phyloP scores from a whole-genome alignment of 805 yeast species.

The Candida loeiensis region DNA sequence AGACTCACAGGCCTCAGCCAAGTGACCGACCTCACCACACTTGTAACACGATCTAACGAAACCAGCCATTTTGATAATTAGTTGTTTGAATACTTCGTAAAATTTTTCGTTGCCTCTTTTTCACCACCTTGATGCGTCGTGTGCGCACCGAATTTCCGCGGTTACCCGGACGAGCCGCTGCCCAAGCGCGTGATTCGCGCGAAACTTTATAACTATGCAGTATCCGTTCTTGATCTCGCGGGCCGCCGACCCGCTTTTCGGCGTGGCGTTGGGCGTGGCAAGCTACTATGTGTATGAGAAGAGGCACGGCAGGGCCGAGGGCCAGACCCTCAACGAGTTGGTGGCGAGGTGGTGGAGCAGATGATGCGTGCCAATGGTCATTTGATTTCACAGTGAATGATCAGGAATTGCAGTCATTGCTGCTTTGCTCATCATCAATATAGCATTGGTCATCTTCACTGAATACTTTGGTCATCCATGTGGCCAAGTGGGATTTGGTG shows the following conservation, averaged over 20 bases:
- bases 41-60: conserved; percentile 81
- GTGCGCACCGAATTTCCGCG: conserved; percentile 1
- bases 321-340: conserved; percentile 58
- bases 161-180: conserved; percentile 6
- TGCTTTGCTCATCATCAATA: no score
- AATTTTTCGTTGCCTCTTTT: conserved; percentile 6
- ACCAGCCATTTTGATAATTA: conserved; percentile 30
- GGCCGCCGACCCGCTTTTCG: conserved; percentile 62
- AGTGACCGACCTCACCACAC: conserved; percentile 89
- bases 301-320: conserved; percentile 53
- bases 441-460: no score
- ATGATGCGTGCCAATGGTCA: not conserved
- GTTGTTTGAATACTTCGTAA: conserved; percentile 6
- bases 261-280: conserved; percentile 55
- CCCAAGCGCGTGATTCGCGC: not conserved
- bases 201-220: conserved; percentile 21
- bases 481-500: no score
- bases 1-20: conserved; percentile 84
- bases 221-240: conserved; percentile 51
- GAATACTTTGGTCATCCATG: no score
- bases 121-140: conserved; percentile 2
- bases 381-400: not conserved
- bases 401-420: no score
- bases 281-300: conserved; percentile 64
- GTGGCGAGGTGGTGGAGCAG: conserved; percentile 25